phyloP scores from a whole-genome alignment of 2,329 filamentous ascomycete species.

The Fusarium sp. region DNA sequence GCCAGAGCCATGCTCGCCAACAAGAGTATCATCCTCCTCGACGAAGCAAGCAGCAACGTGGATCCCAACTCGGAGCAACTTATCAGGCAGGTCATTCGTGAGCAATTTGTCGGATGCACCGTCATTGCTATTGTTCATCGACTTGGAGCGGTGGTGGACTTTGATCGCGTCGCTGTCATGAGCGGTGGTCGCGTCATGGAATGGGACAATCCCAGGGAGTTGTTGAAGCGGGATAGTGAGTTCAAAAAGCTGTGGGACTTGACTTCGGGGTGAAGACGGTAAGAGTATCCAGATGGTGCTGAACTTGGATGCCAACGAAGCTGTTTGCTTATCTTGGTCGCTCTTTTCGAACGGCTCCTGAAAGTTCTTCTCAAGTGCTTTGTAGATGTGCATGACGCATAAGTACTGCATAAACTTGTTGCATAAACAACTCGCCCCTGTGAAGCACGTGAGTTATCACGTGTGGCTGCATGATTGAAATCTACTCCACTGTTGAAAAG shows the following conservation, averaged over 20 bases:
- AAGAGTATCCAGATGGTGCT: no score
- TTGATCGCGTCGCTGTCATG: conserved; percentile 25
- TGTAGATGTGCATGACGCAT: background rate
- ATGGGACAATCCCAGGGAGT: conserved; percentile 19
- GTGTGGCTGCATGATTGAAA: no score
- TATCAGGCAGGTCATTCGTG: conserved; percentile 49
- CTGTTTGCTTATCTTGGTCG: background rate
- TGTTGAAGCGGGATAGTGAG: conserved; percentile 20
- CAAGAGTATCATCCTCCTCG: conserved; percentile 52
- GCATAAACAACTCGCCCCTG: no score
- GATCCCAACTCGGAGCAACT: conserved; percentile 49
- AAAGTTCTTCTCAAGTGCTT: background rate
- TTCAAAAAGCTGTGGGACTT: conserved; percentile 26
- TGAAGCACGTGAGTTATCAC: no score
- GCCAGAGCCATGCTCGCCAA: conserved; percentile 51
- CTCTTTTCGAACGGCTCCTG: background rate
- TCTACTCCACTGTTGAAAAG: no score
- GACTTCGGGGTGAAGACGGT: conserved; percentile 8
- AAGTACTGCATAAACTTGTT: background rate
- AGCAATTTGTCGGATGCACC: conserved; percentile 59
- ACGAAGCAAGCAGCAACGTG: conserved; percentile 54
- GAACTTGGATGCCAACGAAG: background rate
- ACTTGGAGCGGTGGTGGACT: conserved; percentile 10
- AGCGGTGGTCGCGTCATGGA: conserved; percentile 19
- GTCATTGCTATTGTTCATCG: conserved; percentile 59